phyloP scores from a whole-genome alignment of 73 alveolate species.

The Paramecium bursaria region DNA sequence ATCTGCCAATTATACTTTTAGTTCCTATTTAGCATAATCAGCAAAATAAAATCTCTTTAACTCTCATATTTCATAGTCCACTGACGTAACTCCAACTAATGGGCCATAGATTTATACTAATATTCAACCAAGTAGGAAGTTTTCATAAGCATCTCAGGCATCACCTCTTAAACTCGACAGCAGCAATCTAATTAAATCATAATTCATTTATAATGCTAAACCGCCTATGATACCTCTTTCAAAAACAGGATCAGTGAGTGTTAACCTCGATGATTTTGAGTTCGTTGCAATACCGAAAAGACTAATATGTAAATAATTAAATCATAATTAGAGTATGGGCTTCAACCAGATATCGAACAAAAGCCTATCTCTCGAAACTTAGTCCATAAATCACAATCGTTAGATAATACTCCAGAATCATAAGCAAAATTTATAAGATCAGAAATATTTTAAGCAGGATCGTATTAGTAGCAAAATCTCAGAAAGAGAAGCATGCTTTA shows the following conservation, averaged over 20 bases:
- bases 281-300: conserved; percentile 52
- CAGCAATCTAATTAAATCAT: conserved; percentile 3
- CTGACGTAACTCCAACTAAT: conserved; percentile 41
- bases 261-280: conserved; percentile 36
- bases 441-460: conserved; percentile 9
- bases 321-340: conserved; percentile 26
- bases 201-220: not conserved
- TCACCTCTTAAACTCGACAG: conserved; percentile 48
- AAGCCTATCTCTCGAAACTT: conserved; percentile 14
- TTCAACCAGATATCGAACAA: too few relatives aligned
- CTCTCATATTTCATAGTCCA: not conserved
- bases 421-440: too few relatives aligned
- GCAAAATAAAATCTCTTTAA: not conserved
- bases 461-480: not conserved
- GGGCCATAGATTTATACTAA: conserved; percentile 4
- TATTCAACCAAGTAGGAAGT: not conserved
- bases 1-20: conserved; percentile 22
- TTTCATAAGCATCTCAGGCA: conserved; percentile 8
- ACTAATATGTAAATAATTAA: conserved; percentile 18
- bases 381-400: conserved; percentile 19
- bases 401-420: too few relatives aligned
- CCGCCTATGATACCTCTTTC: conserved; percentile 26
- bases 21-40: conserved; percentile 22
- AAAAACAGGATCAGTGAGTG: conserved; percentile 32
- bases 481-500: conserved; percentile 20